Evolutionary conservation across 1,284 basidiomycete species (phyloP).

Genomic region (Grifola frondosa): DNA sequence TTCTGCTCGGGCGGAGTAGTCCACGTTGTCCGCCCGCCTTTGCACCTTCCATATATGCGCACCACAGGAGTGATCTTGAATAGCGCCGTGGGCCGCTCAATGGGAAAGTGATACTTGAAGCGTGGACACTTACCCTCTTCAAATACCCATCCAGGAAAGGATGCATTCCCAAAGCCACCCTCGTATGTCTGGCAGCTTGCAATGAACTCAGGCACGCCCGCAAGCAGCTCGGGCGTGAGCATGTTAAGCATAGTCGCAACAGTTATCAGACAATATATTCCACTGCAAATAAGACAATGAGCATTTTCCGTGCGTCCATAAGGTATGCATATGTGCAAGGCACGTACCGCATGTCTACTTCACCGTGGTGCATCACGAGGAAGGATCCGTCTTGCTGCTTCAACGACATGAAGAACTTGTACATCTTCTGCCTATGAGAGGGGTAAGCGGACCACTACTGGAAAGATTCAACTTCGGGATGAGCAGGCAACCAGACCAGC

Average conservation of each 20-base stretch:
- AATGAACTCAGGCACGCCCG: conserved; percentile 62
- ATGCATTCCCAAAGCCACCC: conserved; percentile 89
- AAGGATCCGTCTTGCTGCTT: conserved; percentile 97
- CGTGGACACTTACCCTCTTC: conserved; percentile 15
- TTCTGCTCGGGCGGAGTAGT: too few species aligned
- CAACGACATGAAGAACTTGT: conserved; percentile 88
- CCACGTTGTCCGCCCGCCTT: too few species aligned
- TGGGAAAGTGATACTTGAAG: too few species aligned
- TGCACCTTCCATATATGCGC: too few species aligned
- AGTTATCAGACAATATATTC: conserved; percentile 75
- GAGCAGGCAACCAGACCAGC: too few species aligned
- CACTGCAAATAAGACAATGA: conserved; percentile 40
- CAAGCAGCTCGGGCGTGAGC: conserved; percentile 84
- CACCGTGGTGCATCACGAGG: conserved; percentile 83
- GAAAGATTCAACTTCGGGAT: background rate
- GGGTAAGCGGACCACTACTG: background rate
- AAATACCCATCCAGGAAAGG: conserved; percentile 54
- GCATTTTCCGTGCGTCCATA: background rate
- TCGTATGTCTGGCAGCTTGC: conserved; percentile 96
- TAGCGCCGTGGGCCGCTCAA: too few species aligned
- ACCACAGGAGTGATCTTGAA: too few species aligned
- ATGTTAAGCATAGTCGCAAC: conserved; percentile 76
- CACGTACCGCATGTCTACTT: conserved; percentile 88
- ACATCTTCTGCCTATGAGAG: conserved; percentile 63
- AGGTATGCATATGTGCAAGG: background rate